Evolutionary conservation across 164 flowering plant genomes (phyloP).

Genomic region (Annona squamosa): DNA sequence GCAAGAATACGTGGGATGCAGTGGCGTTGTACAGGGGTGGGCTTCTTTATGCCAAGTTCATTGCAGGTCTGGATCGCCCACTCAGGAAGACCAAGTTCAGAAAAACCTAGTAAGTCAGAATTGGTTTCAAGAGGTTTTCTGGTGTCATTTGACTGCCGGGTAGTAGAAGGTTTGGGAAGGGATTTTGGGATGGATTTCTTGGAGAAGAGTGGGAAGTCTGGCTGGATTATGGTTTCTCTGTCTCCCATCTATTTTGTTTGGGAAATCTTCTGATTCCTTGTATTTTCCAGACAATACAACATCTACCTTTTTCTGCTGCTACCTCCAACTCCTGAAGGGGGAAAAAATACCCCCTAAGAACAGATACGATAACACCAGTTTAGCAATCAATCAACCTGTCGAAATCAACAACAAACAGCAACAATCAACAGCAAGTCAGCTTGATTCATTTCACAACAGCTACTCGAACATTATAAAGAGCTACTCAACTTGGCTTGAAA

Average conservation of each 20-base stretch:
- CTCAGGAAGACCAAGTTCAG: slow-evolving; percentile 58
- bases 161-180: slow-evolving; percentile 2
- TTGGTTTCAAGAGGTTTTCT: slow-evolving; percentile 9
- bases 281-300: too few species aligned
- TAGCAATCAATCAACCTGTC: too few species aligned
- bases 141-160: not conserved
- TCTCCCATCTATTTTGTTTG: slow-evolving; percentile 8
- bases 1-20: slow-evolving; percentile 79
- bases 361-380: too few species aligned
- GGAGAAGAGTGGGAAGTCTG: slow-evolving; percentile 31
- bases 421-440: too few species aligned
- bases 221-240: slow-evolving; percentile 18
- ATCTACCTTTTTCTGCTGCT: too few species aligned
- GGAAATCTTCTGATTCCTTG: too few species aligned
- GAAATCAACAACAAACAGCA: too few species aligned
- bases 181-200: slow-evolving; percentile 13
- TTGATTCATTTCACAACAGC: too few species aligned
- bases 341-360: too few species aligned
- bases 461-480: too few species aligned
- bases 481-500: too few species aligned
- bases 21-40: slow-evolving; percentile 73
- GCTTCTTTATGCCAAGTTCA: slow-evolving; percentile 63
- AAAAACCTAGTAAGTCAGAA: slow-evolving; percentile 24
- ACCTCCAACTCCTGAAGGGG: too few species aligned
- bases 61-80: slow-evolving; percentile 64